Conservation (phyloP, 2,329 filamentous ascomycete genomes). For the Pyricularia sp. region DNA sequence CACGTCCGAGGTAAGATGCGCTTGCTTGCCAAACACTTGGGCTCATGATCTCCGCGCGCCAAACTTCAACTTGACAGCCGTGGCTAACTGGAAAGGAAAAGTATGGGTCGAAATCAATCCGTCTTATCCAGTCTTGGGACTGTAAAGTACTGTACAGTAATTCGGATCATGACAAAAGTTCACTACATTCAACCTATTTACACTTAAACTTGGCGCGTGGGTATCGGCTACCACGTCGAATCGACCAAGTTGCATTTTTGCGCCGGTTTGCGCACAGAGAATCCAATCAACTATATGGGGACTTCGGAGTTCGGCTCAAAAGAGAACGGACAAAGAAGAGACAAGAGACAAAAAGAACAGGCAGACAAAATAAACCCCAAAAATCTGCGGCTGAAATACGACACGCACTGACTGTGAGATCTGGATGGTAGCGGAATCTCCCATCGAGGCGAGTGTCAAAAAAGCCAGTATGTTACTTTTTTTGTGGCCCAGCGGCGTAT, state of each 20-base stretch:
- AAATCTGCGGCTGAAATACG: neutral
- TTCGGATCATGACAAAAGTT: neutral
- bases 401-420: neutral
- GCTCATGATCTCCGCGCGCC: conserved; percentile 9
- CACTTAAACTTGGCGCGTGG: neutral
- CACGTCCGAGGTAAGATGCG: conserved; percentile 8
- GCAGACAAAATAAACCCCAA: neutral
- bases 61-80: conserved; percentile 2
- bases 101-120: neutral
- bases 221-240: neutral
- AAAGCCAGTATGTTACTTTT: neutral
- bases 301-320: neutral
- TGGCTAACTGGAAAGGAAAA: conserved; percentile 3
- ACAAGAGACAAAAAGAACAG: neutral
- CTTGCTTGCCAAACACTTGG: conserved; percentile 7
- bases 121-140: neutral
- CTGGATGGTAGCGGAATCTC: neutral
- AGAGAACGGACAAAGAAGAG: neutral
- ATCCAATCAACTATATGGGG: neutral
- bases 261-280: neutral
- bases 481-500: neutral
- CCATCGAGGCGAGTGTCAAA: neutral
- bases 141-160: no score
- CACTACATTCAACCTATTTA: neutral
- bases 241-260: neutral